Base-by-base conservation (phyloP, 495 filamentous ascomycete species). In the Aspergillus campestris region DNA sequence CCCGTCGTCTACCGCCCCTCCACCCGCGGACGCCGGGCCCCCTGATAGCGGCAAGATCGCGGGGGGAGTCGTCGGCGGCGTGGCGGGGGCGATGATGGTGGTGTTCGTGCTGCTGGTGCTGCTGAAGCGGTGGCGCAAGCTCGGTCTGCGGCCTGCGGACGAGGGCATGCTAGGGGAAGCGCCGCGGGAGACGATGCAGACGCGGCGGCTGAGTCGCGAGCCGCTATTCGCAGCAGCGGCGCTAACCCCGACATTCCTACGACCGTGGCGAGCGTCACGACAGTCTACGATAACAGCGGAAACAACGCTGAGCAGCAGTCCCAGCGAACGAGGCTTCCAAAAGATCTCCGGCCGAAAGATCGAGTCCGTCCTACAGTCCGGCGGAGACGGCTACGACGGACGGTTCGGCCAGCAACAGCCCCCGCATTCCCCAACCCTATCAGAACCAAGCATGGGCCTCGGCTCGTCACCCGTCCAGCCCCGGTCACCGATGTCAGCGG, bases 291-390 rank as follows among this genome's bases (percentile, higher is more conserved):
- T 56, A 1, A 72, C 69, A 3, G 18, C 18, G 18, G 74, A 75
- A 32, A 72, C 70, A 34, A 64, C 59, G 5, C 8, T 59, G 7
- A 55, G 55, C 28, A 59, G 64, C 0, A 48, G 36, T 14, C 51
- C 67, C 4, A 73, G 72, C 44, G 75, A 79, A 40, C 70, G 71
- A 10, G 75, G 76, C 2, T 79, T 79, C 49, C 73, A 79, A 48
- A 77, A 75, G 49, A 67, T 90, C 5, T 83, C 84, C 6, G 86
- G 86, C 31, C 72, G 79, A 42, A 88, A 88, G 52, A 65, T 90
- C n/a, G 72, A 76, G 5, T 80, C 86, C 11, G 84, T 87, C 5
- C 64, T 88, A 31, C 72, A 77, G 32, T 75, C 75, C 31, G 82
- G 84, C 36, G 82, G 83, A 13, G 81, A 87, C 58, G 84, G 83